Conservation (phyloP, 108 stramenopile genomes). For the Skeletonema grethae region DNA sequence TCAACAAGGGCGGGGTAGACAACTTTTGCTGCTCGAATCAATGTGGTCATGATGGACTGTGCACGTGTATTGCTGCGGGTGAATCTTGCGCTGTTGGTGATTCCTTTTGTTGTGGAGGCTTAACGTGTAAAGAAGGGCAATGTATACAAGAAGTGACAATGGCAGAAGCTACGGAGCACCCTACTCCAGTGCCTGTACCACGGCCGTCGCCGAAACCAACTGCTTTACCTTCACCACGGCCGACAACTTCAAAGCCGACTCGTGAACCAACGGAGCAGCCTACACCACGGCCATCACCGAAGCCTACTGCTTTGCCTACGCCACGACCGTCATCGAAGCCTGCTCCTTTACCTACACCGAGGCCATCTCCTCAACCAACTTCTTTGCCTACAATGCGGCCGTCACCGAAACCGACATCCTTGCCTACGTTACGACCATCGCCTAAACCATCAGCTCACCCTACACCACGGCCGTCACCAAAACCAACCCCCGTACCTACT, state of each 20-base stretch:
- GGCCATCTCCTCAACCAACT: neutral
- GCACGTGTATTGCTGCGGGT: conserved; percentile 5
- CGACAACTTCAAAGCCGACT: neutral
- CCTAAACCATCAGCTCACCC: neutral
- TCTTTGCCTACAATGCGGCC: neutral
- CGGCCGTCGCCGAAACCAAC: no score
- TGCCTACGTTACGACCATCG: neutral
- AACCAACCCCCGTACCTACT: neutral
- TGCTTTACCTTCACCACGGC: no score
- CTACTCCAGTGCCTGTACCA: no score
- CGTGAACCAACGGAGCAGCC: neutral
- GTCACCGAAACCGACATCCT: neutral
- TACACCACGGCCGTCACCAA: neutral
- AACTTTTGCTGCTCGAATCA: conserved; percentile 22
- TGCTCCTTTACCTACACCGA: neutral
- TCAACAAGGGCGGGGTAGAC: conserved; percentile 19
- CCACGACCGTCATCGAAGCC: neutral
- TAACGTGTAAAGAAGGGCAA: conserved; percentile 7
- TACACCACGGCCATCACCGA: no score
- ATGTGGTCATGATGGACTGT: conserved; percentile 22
- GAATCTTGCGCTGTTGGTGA: conserved; percentile 21
- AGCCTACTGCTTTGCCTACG: no score
- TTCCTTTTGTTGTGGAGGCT: conserved; percentile 17
- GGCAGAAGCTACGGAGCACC: no score
- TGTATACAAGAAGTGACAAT: neutral